Evolutionary conservation across 352 stramenopile species (phyloP), one percentile per base, ranked within the genome.

Genomic region (Phytophthora macrochlamydospora): DNA sequence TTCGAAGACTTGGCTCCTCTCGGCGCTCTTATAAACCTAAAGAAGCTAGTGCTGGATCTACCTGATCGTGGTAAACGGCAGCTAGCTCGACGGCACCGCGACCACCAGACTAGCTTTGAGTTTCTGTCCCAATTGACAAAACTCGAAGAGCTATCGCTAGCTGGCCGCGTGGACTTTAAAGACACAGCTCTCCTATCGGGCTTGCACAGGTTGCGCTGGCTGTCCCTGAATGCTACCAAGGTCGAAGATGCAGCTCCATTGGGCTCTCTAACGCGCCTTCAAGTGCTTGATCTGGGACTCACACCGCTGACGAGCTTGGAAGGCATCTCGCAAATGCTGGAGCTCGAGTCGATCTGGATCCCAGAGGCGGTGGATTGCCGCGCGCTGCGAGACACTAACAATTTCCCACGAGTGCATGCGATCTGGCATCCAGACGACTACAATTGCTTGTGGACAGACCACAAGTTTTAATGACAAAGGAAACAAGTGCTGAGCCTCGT

Each of bases 401-500:
- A 67, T 44, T 89, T 87, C 65, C 79, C 77, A 14, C 51, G 61
- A 29, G 70, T 90, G 13, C 70, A 72, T 18, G 56, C 73, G 14
- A 81, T 90, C 57, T 90, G 81, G 81, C 81, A 90, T 43, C 69
- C 79, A 13, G 73, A 90, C 37, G 73, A 79, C 49, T 87, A 84
- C 75, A 90, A 86, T 56, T 90, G 79, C 40, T 72, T 90, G 5
- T 87, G 77, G 79, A 89, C 69, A 48, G 73, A 78, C 60, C 80
- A 89, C 65, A 72, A 71, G 24, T 80, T 80, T 69, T 80, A 31
- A 31, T 0, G 18, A 24, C n/a, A 51, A 51, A 46, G 49, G 18
- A 63, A 32, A 49, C n/a, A 33, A 54, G 45, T 29, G 33, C 48
- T 24, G 46, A 51, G 56, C 4, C 1, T 40, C 35, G 35, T 40